Conservation (phyloP, 169 alveolate species). For the Plasmodium inui region DNA sequence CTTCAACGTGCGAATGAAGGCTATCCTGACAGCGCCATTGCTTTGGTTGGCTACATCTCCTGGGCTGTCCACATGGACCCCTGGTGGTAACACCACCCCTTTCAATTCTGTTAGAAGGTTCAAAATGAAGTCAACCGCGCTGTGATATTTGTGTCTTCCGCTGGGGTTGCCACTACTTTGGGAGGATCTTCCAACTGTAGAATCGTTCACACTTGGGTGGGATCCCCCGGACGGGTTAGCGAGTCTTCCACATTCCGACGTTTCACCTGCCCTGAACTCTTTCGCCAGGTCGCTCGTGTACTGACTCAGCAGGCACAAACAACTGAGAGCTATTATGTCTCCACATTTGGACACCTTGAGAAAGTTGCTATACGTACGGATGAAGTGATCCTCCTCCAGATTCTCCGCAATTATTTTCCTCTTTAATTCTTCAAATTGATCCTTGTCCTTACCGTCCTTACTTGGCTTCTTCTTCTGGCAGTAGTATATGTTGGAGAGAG, state of each 20-base stretch:
- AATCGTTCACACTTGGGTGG: not conserved
- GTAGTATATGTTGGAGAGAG: conserved; percentile 25
- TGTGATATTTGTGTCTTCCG: not conserved
- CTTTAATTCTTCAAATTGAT: conserved; percentile 21
- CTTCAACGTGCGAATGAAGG: not conserved
- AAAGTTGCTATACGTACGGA: conserved; percentile 9
- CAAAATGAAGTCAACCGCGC: not conserved
- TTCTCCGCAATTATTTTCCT: conserved; percentile 13
- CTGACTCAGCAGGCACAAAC: not conserved
- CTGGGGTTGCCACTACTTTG: not conserved
- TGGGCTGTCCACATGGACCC: not conserved
- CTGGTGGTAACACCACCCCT: not conserved
- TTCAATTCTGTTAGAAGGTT: not conserved
- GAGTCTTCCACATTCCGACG: not conserved
- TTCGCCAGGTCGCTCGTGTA: not conserved
- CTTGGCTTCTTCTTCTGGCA: conserved; percentile 29
- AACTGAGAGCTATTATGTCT: not conserved
- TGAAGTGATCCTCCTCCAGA: conserved; percentile 10
- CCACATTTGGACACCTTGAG: not conserved
- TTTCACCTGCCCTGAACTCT: not conserved
- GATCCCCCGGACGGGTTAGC: not conserved
- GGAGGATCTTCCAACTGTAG: not conserved
- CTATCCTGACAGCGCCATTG: not conserved
- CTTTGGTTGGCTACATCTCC: not conserved
- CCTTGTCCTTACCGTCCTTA: conserved; percentile 22